A percentile compares a stretch with the other conserved stretches of the same genome.
Evolutionary conservation across 163 green algal genomes (phyloP).

Genomic region (Botryococcus braunii): DNA sequence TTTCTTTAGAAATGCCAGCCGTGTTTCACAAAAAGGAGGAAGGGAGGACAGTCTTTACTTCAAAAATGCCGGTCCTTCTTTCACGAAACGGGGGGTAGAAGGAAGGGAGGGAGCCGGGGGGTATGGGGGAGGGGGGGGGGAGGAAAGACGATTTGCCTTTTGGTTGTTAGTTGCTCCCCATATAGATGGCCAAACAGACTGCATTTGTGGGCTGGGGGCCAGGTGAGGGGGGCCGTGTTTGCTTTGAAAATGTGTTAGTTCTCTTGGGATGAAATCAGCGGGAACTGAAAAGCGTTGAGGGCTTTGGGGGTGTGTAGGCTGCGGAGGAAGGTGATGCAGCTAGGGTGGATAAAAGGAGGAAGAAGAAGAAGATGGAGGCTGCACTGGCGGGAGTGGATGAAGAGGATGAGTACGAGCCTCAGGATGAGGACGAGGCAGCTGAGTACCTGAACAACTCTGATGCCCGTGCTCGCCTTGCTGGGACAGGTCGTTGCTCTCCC

Average conservation of each 20-base stretch:
- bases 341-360: constrained; percentile 24
- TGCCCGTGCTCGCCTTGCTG: constrained; percentile 7
- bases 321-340: constrained; percentile 28
- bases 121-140: no score
- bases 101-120: no score
- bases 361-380: constrained; percentile 19
- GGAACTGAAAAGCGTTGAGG: not conserved
- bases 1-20: no score
- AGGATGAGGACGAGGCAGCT: constrained; percentile 2
- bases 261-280: not conserved
- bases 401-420: constrained; percentile 6
- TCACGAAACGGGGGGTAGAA: no score
- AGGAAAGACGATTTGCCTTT: not conserved
- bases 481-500: no score
- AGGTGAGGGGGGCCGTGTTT: not conserved
- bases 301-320: constrained; percentile 12
- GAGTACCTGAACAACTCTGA: not conserved
- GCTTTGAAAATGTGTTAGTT: not conserved
- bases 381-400: constrained; percentile 1
- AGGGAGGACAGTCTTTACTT: no score
- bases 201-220: not conserved
- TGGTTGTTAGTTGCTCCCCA: not conserved
- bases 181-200: not conserved
- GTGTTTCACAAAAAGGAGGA: no score
- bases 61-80: no score